These are phyloP conservation scores for Quercus lobata DNA, from an alignment of 331 rosid species.

Conservation along the genomic window DNA sequence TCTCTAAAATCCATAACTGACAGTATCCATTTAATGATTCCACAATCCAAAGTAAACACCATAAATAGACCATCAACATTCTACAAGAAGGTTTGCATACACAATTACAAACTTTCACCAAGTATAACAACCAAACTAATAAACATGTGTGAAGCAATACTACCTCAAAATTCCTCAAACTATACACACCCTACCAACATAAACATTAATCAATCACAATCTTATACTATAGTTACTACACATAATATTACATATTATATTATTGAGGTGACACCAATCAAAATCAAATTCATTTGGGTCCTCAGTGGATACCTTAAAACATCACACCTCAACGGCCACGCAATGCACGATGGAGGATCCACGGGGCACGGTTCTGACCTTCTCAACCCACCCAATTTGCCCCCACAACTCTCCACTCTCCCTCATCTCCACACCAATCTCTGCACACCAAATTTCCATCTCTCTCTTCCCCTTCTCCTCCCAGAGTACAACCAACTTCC, in stretches of 20 bases:
- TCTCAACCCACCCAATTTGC: slow-evolving; percentile 35
- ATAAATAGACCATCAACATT: not conserved
- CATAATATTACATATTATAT: too few species aligned
- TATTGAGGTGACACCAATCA: too few species aligned
- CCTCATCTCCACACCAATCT: slow-evolving; percentile 47
- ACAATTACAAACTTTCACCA: not conserved
- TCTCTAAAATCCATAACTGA: not conserved
- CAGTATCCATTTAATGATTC: not conserved
- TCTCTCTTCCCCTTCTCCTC: slow-evolving; percentile 40
- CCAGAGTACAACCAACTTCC: slow-evolving; percentile 68
- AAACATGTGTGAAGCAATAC: too few species aligned
- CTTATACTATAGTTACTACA: not conserved
- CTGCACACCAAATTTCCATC: slow-evolving; percentile 67
- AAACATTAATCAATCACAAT: not conserved
- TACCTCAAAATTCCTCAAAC: too few species aligned
- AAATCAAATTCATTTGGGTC: not conserved
- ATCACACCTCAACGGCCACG: slow-evolving; percentile 47
- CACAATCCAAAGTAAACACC: not conserved
- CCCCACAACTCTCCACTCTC: slow-evolving; percentile 49
- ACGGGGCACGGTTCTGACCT: slow-evolving; percentile 46
- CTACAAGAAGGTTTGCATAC: not conserved
- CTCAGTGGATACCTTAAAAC: not conserved
- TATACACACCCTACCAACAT: not conserved
- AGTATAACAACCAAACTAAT: not conserved
- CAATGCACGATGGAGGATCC: slow-evolving; percentile 58